These are phyloP conservation scores for Massariosphaeria phaeospora DNA, from an alignment of 495 filamentous ascomycete species.

Conservation along the genomic window DNA sequence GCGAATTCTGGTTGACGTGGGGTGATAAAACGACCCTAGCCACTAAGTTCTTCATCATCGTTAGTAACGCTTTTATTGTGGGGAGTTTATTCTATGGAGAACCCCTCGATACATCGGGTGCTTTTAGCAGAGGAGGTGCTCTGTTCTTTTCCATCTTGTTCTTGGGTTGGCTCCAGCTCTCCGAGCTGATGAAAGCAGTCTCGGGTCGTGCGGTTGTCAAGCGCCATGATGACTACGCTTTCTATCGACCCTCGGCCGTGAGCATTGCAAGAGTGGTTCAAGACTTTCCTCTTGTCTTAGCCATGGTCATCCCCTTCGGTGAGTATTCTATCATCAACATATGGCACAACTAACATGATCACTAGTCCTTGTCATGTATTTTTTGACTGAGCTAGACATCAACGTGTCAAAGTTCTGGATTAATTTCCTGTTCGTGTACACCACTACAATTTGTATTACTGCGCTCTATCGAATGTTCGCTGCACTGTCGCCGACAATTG, in stretches of 20 bases:
- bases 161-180: slow-evolving; percentile 69
- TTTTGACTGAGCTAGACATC: slow-evolving; percentile 60
- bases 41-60: slow-evolving; percentile 73
- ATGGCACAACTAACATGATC: not conserved
- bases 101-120: slow-evolving; percentile 58
- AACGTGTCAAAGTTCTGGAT: slow-evolving; percentile 68
- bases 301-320: slow-evolving; percentile 59
- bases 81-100: slow-evolving; percentile 68
- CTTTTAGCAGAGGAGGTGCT: slow-evolving; percentile 63
- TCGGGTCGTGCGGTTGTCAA: slow-evolving; percentile 58
- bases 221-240: slow-evolving; percentile 68
- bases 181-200: slow-evolving; percentile 66
- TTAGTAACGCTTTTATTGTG: slow-evolving; percentile 69
- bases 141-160: slow-evolving; percentile 71
- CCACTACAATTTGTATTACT: slow-evolving; percentile 62
- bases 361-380: slow-evolving; percentile 56
- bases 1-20: slow-evolving; percentile 71
- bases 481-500: slow-evolving; percentile 62
- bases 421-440: slow-evolving; percentile 66
- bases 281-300: slow-evolving; percentile 62
- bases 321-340: not conserved
- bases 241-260: slow-evolving; percentile 72
- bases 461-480: slow-evolving; percentile 74
- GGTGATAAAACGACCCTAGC: slow-evolving; percentile 66
- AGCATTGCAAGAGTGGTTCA: slow-evolving; percentile 61